phyloP scores from a whole-genome alignment of 2,329 filamentous ascomycete genomes.

The Raffaelea ambrosiae region DNA sequence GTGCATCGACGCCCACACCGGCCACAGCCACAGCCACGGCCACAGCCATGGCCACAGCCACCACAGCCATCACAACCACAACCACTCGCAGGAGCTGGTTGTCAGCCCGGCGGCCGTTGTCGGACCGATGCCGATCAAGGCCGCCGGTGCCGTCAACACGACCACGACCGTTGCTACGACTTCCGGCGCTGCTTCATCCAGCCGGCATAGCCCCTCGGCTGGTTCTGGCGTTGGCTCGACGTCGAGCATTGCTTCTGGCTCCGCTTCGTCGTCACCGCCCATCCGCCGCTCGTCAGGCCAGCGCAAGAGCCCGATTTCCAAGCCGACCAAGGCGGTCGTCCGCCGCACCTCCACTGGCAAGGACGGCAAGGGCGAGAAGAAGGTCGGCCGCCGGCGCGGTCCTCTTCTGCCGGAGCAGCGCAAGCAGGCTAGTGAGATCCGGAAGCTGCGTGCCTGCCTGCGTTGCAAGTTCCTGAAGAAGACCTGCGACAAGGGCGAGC shows the following conservation, averaged over 20 bases:
- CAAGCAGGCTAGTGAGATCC: conserved; percentile 93
- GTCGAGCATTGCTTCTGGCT: conserved; percentile 10
- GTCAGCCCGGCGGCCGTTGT: conserved; percentile 62
- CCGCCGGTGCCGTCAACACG: conserved; percentile 18
- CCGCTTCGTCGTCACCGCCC: conserved; percentile 52
- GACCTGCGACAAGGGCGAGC: conserved; percentile 96
- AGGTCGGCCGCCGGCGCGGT: conserved; percentile 81
- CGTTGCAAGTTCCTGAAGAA: conserved; percentile 99
- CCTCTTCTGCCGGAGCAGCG: conserved; percentile 88
- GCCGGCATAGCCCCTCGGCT: conserved; percentile 51
- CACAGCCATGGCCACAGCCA: conserved; percentile 39
- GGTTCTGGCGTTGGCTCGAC: conserved; percentile 45
- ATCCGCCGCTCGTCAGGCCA: conserved; percentile 58
- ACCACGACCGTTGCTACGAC: conserved; percentile 3
- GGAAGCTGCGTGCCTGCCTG: conserved; percentile 86
- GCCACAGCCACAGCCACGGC: conserved; percentile 2
- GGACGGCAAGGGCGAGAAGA: conserved; percentile 76
- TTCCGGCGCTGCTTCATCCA: too few species aligned
- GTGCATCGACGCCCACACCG: conserved; percentile 44
- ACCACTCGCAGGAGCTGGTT: conserved; percentile 39
- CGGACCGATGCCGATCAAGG: conserved; percentile 62
- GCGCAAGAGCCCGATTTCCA: conserved; percentile 70
- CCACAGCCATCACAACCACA: conserved; percentile 35
- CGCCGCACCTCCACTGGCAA: conserved; percentile 70
- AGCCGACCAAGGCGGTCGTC: conserved; percentile 76